Conservation (phyloP, 768 basidiomycete species). For the Lepiota brunneoincarnata region DNA sequence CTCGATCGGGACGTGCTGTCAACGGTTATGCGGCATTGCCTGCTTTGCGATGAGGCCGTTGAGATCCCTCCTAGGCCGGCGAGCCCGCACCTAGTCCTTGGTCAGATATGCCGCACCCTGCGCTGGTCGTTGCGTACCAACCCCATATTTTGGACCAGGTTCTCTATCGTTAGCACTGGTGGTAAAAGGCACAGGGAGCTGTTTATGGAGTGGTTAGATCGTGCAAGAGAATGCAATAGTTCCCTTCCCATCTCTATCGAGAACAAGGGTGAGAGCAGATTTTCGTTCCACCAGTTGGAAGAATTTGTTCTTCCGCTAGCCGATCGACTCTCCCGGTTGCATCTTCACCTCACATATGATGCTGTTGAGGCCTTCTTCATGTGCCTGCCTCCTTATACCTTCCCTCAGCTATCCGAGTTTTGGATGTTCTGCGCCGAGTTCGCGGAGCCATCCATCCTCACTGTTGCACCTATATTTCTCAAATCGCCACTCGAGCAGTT, state of each 20-base stretch:
- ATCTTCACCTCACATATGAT: slow-evolving; percentile 6
- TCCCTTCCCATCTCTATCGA: slow-evolving; percentile 8
- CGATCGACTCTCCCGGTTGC: background rate
- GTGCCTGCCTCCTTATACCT: background rate
- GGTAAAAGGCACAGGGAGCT: background rate
- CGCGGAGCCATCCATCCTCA: slow-evolving; percentile 4
- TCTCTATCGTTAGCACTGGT: background rate
- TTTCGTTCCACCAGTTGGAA: slow-evolving; percentile 4
- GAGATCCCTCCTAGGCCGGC: background rate
- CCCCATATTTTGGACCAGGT: slow-evolving; percentile 4
- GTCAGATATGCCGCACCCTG: slow-evolving; percentile 1
- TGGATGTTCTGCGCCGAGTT: slow-evolving; percentile 4
- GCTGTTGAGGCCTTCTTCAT: slow-evolving; percentile 6
- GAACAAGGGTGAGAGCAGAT: slow-evolving; percentile 2
- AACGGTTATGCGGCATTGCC: slow-evolving; percentile 1
- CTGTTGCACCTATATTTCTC: background rate
- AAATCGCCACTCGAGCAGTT: slow-evolving; percentile 3
- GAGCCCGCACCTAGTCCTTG: slow-evolving; percentile 4
- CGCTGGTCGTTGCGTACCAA: background rate
- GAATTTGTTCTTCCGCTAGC: slow-evolving; percentile 2
- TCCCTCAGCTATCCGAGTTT: slow-evolving; percentile 3
- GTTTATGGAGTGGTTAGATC: slow-evolving; percentile 2
- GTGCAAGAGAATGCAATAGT: background rate
- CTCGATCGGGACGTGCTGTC: slow-evolving; percentile 3
- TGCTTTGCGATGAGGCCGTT: background rate